Evolutionary conservation across 306 rosid species (phyloP).

Genomic region (Dryas alaskensis): DNA sequence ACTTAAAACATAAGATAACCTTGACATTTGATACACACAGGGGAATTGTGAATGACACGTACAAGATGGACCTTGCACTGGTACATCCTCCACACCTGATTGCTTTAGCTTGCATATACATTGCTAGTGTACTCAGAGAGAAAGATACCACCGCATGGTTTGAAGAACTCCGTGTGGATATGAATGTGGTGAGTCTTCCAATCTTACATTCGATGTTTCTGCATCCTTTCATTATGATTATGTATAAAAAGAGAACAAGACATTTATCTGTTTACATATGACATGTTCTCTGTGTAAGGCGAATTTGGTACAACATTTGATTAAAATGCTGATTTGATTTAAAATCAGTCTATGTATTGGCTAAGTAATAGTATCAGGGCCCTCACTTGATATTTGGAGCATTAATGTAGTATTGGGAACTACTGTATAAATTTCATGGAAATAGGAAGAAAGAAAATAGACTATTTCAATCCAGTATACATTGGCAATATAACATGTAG

Average conservation of each 20-base stretch:
- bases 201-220: neutral
- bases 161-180: constrained; percentile 92
- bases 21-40: constrained; percentile 35
- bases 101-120: constrained; percentile 90
- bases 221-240: neutral
- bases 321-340: neutral
- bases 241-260: neutral
- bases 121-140: constrained; percentile 74
- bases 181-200: constrained; percentile 74
- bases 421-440: neutral
- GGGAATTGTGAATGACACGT: constrained; percentile 91
- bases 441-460: neutral
- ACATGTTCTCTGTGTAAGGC: neutral
- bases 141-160: constrained; percentile 90
- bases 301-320: neutral
- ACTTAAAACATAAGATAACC: constrained; percentile 12
- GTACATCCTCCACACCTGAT: constrained; percentile 93
- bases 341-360: neutral
- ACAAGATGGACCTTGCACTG: constrained; percentile 94
- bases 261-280: neutral
- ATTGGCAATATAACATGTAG: neutral
- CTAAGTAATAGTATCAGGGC: neutral
- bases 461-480: neutral
- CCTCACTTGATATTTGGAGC: neutral
- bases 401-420: neutral